Percentiles rank a stretch among this genome's conserved stretches.
phyloP scores from a whole-genome alignment of 2,329 filamentous ascomycete genomes.

The Amesomyces nigricolor region DNA sequence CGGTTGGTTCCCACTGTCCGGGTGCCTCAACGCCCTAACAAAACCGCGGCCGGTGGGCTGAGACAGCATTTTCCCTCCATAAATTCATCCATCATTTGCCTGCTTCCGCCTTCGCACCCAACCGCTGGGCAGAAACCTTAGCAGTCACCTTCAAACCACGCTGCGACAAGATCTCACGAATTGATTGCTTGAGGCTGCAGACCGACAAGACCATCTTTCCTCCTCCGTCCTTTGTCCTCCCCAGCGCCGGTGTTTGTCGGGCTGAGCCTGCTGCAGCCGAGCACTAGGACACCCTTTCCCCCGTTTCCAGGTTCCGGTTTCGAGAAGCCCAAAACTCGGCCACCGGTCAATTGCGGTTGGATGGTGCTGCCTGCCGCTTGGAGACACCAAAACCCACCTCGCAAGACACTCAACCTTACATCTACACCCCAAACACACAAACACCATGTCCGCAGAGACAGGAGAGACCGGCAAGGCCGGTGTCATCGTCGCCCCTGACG shows the following conservation, averaged over 20 bases:
- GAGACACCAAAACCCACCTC: conserved; percentile 6
- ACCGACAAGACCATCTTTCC: neutral
- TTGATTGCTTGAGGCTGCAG: neutral
- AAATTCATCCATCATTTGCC: conserved; percentile 5
- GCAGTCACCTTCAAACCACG: conserved; percentile 1
- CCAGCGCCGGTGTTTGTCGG: neutral
- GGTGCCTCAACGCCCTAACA: conserved; percentile 3
- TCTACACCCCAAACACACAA: conserved; percentile 1
- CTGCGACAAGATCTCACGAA: neutral
- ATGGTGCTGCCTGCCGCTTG: conserved; percentile 12
- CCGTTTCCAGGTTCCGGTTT: conserved; percentile 4
- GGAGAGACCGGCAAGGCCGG: conserved; percentile 48
- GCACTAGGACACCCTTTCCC: conserved; percentile 4
- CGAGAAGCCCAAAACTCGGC: conserved; percentile 8
- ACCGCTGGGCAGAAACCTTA: neutral
- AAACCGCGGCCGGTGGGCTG: conserved; percentile 14
- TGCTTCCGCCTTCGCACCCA: neutral
- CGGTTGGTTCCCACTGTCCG: conserved; percentile 11
- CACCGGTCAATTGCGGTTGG: conserved; percentile 8
- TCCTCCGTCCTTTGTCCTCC: neutral
- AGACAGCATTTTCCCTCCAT: conserved; percentile 14
- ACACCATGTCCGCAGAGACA: conserved; percentile 26
- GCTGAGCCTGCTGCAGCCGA: conserved; percentile 5
- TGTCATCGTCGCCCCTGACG: conserved; percentile 48
- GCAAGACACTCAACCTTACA: neutral